These are phyloP conservation scores for Boletus eberwhitei DNA, from an alignment of 768 basidiomycete genomes.

Conservation along the genomic window DNA sequence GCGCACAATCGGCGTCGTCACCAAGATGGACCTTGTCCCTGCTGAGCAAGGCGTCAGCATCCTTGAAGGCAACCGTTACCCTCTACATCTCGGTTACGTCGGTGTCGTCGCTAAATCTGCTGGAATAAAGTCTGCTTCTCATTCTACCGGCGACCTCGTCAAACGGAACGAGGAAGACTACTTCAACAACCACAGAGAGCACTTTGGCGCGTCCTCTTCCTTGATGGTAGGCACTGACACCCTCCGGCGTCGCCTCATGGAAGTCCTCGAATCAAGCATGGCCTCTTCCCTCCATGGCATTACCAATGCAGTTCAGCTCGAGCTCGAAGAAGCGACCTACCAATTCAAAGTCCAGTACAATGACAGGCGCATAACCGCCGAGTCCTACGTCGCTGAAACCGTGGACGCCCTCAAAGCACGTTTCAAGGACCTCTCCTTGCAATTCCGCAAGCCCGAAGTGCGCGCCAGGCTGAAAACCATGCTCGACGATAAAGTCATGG, in stretches of 20 bases:
- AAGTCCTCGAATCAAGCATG: constrained; percentile 97
- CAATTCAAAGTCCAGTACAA: constrained; percentile 99
- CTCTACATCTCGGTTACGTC: constrained; percentile 95
- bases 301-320: constrained; percentile 94
- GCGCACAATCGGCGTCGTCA: constrained; percentile 95
- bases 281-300: constrained; percentile 93
- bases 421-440: constrained; percentile 80
- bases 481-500: constrained; percentile 96
- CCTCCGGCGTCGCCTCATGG: constrained; percentile 87
- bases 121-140: constrained; percentile 48
- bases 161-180: constrained; percentile 63
- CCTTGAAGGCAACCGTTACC: constrained; percentile 87
- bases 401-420: constrained; percentile 88
- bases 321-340: constrained; percentile 94
- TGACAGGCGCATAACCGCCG: constrained; percentile 89
- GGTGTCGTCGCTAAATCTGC: constrained; percentile 89
- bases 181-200: constrained; percentile 59
- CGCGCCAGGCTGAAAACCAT: constrained; percentile 85
- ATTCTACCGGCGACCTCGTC: constrained; percentile 44
- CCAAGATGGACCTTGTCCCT: constrained; percentile 97
- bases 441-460: constrained; percentile 87
- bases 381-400: constrained; percentile 97
- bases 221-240: constrained; percentile 92
- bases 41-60: constrained; percentile 80
- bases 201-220: constrained; percentile 58